These are phyloP conservation scores for Pseudohalonectria lignicola DNA, from an alignment of 2,329 filamentous ascomycete genomes.

Conservation along the genomic window DNA sequence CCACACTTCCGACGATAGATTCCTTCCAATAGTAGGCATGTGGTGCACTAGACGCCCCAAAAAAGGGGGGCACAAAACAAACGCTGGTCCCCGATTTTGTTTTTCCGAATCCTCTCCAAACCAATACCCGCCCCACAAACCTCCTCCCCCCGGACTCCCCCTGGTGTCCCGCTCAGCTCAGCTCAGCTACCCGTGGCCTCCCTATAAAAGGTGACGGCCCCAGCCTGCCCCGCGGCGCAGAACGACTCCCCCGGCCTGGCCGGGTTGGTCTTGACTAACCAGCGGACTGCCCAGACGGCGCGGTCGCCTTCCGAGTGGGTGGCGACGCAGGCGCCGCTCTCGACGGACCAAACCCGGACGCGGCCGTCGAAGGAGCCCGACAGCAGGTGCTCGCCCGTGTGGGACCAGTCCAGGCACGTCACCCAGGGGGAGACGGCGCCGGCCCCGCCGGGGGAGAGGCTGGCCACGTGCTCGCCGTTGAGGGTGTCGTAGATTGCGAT, in stretches of 20 bases:
- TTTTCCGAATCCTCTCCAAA: neutral
- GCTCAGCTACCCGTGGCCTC: constrained; percentile 52
- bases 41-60: too few species aligned
- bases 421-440: constrained; percentile 73
- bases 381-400: constrained; percentile 82
- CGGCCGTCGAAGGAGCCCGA: constrained; percentile 88
- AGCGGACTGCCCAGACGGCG: constrained; percentile 72
- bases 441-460: constrained; percentile 41
- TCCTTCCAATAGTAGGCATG: too few species aligned
- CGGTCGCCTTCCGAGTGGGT: constrained; percentile 88
- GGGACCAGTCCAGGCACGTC: constrained; percentile 83
- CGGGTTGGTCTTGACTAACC: constrained; percentile 54
- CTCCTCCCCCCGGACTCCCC: too few species aligned
- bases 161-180: neutral
- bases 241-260: constrained; percentile 54
- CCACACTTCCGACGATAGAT: too few species aligned
- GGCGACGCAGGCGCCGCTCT: constrained; percentile 73
- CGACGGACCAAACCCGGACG: constrained; percentile 91
- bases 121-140: too few species aligned
- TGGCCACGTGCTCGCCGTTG: constrained; percentile 86
- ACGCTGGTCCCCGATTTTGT: neutral
- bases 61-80: too few species aligned
- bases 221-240: constrained; percentile 66
- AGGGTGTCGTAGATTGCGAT: constrained; percentile 88
- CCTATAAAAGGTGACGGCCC: constrained; percentile 70